Evolutionary conservation across 495 filamentous ascomycete species (phyloP).

Genomic region (Trichoderma erinaceum): DNA sequence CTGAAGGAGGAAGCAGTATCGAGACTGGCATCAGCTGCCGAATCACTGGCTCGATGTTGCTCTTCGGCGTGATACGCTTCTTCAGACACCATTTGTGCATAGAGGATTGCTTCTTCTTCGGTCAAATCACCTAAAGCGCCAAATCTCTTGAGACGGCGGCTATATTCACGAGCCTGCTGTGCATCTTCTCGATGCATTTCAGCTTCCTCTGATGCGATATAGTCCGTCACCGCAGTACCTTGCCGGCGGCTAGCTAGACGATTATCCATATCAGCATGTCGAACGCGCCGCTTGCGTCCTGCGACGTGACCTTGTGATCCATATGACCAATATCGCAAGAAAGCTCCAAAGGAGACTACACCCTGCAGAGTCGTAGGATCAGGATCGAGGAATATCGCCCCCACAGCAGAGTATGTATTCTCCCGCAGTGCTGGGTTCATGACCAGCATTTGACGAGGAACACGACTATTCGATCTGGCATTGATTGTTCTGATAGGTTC

Average conservation of each 20-base stretch:
- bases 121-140: conserved; percentile 64
- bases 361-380: conserved; percentile 88
- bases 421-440: conserved; percentile 32
- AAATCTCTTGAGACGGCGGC: conserved; percentile 70
- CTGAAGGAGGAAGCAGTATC: conserved; percentile 44
- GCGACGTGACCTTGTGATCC: conserved; percentile 53
- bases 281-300: conserved; percentile 41
- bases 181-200: conserved; percentile 73
- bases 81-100: conserved; percentile 81
- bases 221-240: conserved; percentile 49
- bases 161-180: conserved; percentile 47
- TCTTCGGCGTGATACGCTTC: conserved; percentile 63
- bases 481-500: conserved; percentile 83
- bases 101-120: conserved; percentile 84
- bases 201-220: conserved; percentile 72
- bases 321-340: conserved; percentile 90
- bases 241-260: conserved; percentile 34
- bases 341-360: conserved; percentile 78
- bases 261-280: conserved; percentile 40
- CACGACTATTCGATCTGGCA: conserved; percentile 76
- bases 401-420: conserved; percentile 75
- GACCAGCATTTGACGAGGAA: conserved; percentile 43
- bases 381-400: conserved; percentile 80
- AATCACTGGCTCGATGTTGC: conserved; percentile 49
- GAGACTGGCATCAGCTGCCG: conserved; percentile 35